Percentiles rank a stretch among this genome's conserved stretches.
phyloP scores from a whole-genome alignment of 345 rosid genomes.

The Lepidium sativum region DNA sequence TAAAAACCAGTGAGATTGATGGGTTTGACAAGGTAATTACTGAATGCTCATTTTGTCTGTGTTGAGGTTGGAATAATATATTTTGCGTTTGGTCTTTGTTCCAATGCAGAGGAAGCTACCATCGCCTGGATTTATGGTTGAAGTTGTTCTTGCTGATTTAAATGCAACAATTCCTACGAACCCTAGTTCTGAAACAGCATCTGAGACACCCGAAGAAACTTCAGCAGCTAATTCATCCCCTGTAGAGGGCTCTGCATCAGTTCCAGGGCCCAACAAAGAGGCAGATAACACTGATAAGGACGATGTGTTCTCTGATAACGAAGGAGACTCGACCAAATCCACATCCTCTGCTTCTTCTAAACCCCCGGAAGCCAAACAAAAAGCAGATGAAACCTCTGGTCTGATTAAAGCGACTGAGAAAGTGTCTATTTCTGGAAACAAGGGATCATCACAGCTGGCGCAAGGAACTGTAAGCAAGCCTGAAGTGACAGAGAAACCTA shows the following conservation, averaged over 20 bases:
- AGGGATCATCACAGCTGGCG: constrained; percentile 23
- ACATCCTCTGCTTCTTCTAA: constrained; percentile 20
- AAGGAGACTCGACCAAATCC: constrained; percentile 27
- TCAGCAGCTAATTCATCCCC: constrained; percentile 30
- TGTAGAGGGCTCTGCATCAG: constrained; percentile 26
- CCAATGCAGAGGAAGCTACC: constrained; percentile 70
- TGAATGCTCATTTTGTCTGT: neutral
- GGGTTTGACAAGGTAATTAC: constrained; percentile 65
- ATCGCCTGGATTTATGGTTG: constrained; percentile 79
- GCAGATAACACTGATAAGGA: constrained; percentile 42
- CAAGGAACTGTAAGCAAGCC: constrained; percentile 10
- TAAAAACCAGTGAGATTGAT: constrained; percentile 57
- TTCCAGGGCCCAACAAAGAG: constrained; percentile 35
- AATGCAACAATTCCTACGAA: constrained; percentile 26
- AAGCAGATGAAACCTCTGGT: constrained; percentile 34
- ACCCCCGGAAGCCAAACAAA: constrained; percentile 21
- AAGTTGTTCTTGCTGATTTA: constrained; percentile 57
- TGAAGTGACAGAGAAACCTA: constrained; percentile 19
- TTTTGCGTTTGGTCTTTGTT: constrained; percentile 7
- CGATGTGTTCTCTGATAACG: constrained; percentile 72
- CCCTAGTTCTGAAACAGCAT: constrained; percentile 27
- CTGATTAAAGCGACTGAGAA: constrained; percentile 40
- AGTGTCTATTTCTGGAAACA: constrained; percentile 35
- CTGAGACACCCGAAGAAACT: constrained; percentile 29
- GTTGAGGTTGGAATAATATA: neutral